A percentile compares a stretch with the other conserved stretches of the same genome.
Evolutionary conservation across 768 basidiomycete species (phyloP).

Genomic region (Omphalotus guepiniiformis): DNA sequence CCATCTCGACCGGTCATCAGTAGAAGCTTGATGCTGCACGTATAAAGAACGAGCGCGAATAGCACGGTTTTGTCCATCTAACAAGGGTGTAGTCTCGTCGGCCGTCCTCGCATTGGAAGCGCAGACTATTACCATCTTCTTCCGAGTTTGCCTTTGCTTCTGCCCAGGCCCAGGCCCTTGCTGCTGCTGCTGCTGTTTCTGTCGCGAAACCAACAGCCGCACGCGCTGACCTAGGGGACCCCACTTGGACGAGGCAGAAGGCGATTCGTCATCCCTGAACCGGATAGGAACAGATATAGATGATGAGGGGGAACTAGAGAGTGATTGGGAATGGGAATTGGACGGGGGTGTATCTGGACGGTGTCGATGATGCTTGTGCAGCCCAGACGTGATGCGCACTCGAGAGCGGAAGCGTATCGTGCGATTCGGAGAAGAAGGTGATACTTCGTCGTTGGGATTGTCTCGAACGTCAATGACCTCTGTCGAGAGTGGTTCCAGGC

Average conservation of each 20-base stretch:
- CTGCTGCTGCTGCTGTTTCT: too few species aligned
- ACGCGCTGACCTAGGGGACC: conserved; percentile 61
- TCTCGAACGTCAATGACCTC: too few species aligned
- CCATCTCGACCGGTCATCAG: too few species aligned
- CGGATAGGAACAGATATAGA: conserved; percentile 81
- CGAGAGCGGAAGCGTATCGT: conserved; percentile 73
- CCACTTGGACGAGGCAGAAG: conserved; percentile 44
- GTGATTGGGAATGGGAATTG: neutral
- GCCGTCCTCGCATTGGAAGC: neutral
- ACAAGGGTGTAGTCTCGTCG: neutral
- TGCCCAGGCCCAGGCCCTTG: neutral
- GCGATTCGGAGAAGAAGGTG: too few species aligned
- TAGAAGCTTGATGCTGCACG: too few species aligned
- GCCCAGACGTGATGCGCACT: conserved; percentile 72
- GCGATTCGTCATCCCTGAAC: conserved; percentile 46
- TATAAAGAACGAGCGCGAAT: neutral
- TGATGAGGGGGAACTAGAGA: conserved; percentile 65
- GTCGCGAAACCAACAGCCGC: conserved; percentile 21
- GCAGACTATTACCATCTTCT: neutral
- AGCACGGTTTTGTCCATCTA: neutral
- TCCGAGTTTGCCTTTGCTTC: conserved; percentile 2
- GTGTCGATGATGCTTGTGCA: conserved; percentile 48
- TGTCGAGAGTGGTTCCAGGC: too few species aligned
- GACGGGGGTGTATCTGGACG: conserved; percentile 21
- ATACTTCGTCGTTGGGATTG: too few species aligned